phyloP scores from a whole-genome alignment of 257 asterid genomes.

The Solanum lignicaule region DNA sequence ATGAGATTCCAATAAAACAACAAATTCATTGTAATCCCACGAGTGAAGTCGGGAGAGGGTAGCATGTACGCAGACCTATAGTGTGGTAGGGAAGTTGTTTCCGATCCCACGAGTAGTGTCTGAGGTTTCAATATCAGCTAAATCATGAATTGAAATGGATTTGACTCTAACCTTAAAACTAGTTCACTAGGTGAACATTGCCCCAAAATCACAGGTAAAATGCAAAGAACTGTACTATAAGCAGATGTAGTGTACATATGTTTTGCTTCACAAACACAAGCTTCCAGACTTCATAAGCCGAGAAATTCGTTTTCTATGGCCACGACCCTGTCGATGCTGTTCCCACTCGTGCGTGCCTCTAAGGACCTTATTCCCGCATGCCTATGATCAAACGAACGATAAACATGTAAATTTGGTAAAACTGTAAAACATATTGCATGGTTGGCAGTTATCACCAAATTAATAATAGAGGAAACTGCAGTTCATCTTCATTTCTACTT shows the following conservation, averaged over 20 bases:
- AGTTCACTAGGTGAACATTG: neutral
- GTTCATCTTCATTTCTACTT: neutral
- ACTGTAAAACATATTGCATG: neutral
- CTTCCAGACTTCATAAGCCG: conserved; percentile 36
- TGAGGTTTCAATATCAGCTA: neutral
- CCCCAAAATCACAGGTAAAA: neutral
- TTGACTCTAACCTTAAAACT: neutral
- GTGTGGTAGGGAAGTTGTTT: neutral
- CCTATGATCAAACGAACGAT: conserved; percentile 19
- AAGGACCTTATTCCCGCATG: conserved; percentile 76
- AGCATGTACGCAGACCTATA: neutral
- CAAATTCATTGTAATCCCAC: neutral
- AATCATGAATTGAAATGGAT: neutral
- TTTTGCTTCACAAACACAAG: neutral
- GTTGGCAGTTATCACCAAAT: neutral
- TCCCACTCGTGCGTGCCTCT: conserved; percentile 92
- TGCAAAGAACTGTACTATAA: neutral
- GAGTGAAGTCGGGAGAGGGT: neutral
- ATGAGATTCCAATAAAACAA: neutral
- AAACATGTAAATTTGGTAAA: neutral
- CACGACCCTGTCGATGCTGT: conserved; percentile 66
- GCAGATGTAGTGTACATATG: neutral
- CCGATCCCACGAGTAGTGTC: neutral
- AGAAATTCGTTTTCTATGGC: conserved; percentile 68
- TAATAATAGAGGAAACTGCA: neutral